Evolutionary conservation across 768 basidiomycete species (phyloP), one percentile per base, ranked within the genome.

Genomic region (Mycena capillaripes): DNA sequence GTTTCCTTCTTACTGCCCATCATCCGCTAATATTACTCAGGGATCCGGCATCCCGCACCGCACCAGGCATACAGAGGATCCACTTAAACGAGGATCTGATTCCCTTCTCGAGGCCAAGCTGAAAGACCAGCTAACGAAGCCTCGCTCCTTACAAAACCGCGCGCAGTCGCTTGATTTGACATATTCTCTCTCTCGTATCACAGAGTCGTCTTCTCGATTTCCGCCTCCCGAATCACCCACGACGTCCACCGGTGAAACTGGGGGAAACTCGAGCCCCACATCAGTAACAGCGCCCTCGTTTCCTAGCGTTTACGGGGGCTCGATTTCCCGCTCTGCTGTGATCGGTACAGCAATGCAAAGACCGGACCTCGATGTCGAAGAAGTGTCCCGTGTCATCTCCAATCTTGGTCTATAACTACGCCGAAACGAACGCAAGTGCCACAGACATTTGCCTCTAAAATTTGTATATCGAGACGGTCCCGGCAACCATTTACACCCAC

Each of bases 131-230:
- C 83, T 86, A 71, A 85, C 87, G 38, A 95, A 95, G 82, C 94
- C 94, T 6, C 92, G 95, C 57, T 93, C 94, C 5, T 83, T 96
- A 72, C 92, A 92, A 72, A 95, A 95, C 76, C 93, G 96, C 21
- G 96, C 96, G 0, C 96, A 97, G 79, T 95, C 93, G 6, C 91
- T 97, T 56, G 96, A 97, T 79, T 84, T 97, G 74, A 95, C 94
- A 0, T 91, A 91, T 75, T 96, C 95, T 8, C 87, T 96, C 34
- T 92, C 91, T n/a, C 91, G 91, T 64, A 95, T 95, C 75, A 90
- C 91, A 6, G 95, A 95, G 77, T 87, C 90, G 23, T 79, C 84
- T 48, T 86, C 90, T 65, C 85, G 88, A 62, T 83, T 91, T 53
- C 88, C 89, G 29, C 91, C 89, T 44, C 93, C 94, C 2, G 93